phyloP scores from a whole-genome alignment of 2,329 filamentous ascomycete genomes.

The Hypoxylon sp. region DNA sequence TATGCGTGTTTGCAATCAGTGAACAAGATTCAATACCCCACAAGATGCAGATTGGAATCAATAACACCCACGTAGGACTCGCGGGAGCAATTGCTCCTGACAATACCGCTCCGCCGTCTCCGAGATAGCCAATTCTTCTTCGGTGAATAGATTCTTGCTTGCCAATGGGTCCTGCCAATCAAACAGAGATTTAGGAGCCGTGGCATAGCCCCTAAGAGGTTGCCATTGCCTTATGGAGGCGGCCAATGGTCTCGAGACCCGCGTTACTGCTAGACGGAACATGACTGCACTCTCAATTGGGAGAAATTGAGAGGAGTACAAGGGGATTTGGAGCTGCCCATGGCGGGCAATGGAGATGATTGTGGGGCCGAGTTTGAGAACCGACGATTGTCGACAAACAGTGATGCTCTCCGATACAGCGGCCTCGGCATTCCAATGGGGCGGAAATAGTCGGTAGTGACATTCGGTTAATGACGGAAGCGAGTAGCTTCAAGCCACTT shows the following conservation, averaged over 20 bases:
- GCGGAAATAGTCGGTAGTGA: constrained; percentile 23
- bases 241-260: constrained; percentile 39
- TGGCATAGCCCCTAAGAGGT: constrained; percentile 49
- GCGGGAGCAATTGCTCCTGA: constrained; percentile 86
- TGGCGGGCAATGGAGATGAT: constrained; percentile 21
- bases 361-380: constrained; percentile 27
- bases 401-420: constrained; percentile 28
- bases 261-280: constrained; percentile 47
- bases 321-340: constrained; percentile 23
- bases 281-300: constrained; percentile 43
- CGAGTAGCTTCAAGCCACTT: constrained; percentile 1
- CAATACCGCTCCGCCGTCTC: constrained; percentile 95
- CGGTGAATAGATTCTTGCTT: constrained; percentile 80
- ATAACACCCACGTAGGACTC: constrained; percentile 83
- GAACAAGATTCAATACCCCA: neutral
- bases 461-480: constrained; percentile 21
- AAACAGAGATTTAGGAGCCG: constrained; percentile 64
- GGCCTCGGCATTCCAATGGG: constrained; percentile 27
- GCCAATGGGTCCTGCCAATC: constrained; percentile 93
- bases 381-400: constrained; percentile 12
- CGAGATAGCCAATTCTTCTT: constrained; percentile 90
- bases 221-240: constrained; percentile 35
- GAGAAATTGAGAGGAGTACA: constrained; percentile 27
- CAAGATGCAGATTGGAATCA: neutral
- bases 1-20: constrained; percentile 39